phyloP scores from a whole-genome alignment of 2,329 filamentous ascomycete genomes.

The Botryotinia calthae region DNA sequence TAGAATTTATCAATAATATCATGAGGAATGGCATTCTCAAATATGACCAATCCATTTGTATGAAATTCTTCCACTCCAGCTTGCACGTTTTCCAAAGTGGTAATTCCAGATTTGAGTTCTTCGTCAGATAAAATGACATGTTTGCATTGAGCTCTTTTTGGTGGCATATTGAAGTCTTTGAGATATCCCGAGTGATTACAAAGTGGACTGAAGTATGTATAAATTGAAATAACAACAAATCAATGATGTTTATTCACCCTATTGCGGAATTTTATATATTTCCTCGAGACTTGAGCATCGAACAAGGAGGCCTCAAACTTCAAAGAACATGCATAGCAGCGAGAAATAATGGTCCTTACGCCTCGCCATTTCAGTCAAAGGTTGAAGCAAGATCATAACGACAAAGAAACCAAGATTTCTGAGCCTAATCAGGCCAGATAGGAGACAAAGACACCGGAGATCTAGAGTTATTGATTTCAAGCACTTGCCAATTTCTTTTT shows the following conservation, averaged over 20 bases:
- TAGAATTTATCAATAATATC: conserved; percentile 13
- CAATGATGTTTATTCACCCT: background rate
- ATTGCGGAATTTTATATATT: background rate
- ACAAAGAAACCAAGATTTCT: background rate
- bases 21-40: conserved; percentile 19
- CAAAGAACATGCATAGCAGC: conserved; percentile 6
- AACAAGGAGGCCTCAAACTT: background rate
- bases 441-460: background rate
- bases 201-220: background rate
- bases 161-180: background rate
- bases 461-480: background rate
- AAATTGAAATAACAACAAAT: background rate
- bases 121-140: conserved; percentile 11
- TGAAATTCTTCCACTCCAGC: conserved; percentile 17
- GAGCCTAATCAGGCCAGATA: background rate
- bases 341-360: background rate
- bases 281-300: background rate
- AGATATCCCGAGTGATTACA: no score
- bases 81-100: conserved; percentile 9
- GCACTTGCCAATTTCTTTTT: background rate
- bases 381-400: background rate
- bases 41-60: conserved; percentile 11
- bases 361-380: background rate
- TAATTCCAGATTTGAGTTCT: conserved; percentile 5
- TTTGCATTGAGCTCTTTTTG: background rate